Conservation (phyloP, 2,329 filamentous ascomycete species). For the Nemania diffusa region DNA sequence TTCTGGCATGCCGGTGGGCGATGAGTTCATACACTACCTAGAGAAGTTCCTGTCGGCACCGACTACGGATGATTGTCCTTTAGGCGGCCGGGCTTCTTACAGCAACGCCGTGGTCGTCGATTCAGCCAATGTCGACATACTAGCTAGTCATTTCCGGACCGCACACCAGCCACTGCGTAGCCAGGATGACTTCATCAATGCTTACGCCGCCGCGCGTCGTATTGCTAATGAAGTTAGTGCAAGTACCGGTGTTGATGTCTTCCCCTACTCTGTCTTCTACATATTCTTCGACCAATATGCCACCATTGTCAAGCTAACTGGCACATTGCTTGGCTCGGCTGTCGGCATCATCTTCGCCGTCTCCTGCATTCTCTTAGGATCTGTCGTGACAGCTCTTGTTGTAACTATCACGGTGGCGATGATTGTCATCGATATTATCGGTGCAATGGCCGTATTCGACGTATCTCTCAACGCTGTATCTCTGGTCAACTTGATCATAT, state of each 20-base stretch:
- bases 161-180: constrained; percentile 86
- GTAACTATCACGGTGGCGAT: constrained; percentile 90
- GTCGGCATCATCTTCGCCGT: constrained; percentile 87
- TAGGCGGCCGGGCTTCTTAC: constrained; percentile 90
- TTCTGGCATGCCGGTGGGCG: constrained; percentile 88
- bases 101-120: constrained; percentile 85
- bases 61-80: constrained; percentile 83
- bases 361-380: constrained; percentile 83
- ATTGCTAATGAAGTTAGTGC: constrained; percentile 81
- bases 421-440: constrained; percentile 94
- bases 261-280: constrained; percentile 97
- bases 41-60: constrained; percentile 83
- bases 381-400: constrained; percentile 80
- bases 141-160: constrained; percentile 91
- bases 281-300: constrained; percentile 99
- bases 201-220: constrained; percentile 88
- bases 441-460: constrained; percentile 87
- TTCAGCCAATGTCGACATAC: constrained; percentile 70
- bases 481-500: constrained; percentile 96
- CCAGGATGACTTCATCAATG: constrained; percentile 91
- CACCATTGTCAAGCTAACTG: constrained; percentile 82
- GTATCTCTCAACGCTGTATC: constrained; percentile 96
- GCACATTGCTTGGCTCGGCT: constrained; percentile 81
- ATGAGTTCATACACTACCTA: constrained; percentile 90
- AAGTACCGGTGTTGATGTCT: constrained; percentile 81